These are phyloP conservation scores for Didymella lethalis DNA, from an alignment of 2,329 filamentous ascomycete genomes.

Conservation along the genomic window DNA sequence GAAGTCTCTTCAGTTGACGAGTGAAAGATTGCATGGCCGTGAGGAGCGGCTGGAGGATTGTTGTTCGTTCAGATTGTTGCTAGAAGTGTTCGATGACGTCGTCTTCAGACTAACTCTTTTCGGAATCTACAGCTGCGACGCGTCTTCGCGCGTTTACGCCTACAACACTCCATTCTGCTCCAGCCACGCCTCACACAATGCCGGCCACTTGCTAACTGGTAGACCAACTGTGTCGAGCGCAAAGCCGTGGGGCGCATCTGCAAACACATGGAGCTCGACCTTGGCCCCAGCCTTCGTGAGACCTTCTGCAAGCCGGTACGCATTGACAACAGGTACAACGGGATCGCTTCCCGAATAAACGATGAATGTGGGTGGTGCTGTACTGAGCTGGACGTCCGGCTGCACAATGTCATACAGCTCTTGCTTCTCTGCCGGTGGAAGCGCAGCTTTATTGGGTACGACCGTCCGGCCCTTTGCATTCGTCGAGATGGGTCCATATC, in stretches of 20 bases:
- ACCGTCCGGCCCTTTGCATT: constrained; percentile 31
- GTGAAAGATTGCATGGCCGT: constrained; percentile 8
- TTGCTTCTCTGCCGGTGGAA: constrained; percentile 30
- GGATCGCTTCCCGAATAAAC: constrained; percentile 32
- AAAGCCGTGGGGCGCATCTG: constrained; percentile 34
- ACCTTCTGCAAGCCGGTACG: constrained; percentile 28
- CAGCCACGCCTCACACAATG: constrained; percentile 30
- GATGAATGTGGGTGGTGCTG: constrained; percentile 26
- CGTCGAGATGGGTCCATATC: constrained; percentile 32
- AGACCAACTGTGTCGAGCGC: constrained; percentile 26
- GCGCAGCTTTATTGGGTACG: constrained; percentile 24
- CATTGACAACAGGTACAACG: constrained; percentile 29
- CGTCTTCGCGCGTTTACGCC: not conserved
- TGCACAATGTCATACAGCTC: constrained; percentile 29
- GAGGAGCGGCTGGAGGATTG: not conserved
- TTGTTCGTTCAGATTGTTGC: not conserved
- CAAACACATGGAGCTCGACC: constrained; percentile 33
- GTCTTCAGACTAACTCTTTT: constrained; percentile 14
- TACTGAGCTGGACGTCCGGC: constrained; percentile 28
- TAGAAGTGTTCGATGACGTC: constrained; percentile 18
- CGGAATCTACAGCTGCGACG: not conserved
- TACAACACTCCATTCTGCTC: constrained; percentile 21
- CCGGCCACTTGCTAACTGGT: constrained; percentile 27
- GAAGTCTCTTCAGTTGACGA: not conserved
- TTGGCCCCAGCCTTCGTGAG: constrained; percentile 15